Evolutionary conservation across 495 filamentous ascomycete genomes (phyloP).

Genomic region (Neurospora sp.): DNA sequence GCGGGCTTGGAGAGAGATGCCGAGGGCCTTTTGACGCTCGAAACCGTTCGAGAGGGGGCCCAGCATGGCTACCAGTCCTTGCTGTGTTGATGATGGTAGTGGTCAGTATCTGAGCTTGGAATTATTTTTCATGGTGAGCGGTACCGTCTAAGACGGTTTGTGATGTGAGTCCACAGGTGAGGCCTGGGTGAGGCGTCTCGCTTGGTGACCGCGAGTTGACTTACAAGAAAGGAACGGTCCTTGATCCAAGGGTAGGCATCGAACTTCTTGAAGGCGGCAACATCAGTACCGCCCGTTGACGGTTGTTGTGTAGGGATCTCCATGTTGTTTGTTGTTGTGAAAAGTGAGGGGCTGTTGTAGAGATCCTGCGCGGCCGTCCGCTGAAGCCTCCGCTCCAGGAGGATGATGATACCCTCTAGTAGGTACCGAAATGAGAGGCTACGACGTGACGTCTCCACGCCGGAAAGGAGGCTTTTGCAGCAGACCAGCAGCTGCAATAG

Average conservation of each 20-base stretch:
- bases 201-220: background rate
- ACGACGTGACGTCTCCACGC: background rate
- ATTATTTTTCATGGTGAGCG: background rate
- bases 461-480: background rate
- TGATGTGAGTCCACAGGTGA: constrained; percentile 23
- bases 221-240: constrained; percentile 4
- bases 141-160: background rate
- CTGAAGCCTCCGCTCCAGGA: background rate
- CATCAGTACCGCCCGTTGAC: background rate
- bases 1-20: constrained; percentile 29
- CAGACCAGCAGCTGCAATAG: background rate
- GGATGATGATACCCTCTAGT: background rate
- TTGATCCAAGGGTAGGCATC: constrained; percentile 14
- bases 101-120: background rate
- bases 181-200: background rate
- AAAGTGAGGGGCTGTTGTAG: background rate
- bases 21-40: constrained; percentile 17
- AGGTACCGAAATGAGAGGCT: background rate
- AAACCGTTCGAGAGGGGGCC: constrained; percentile 13
- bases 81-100: background rate
- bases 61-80: constrained; percentile 19
- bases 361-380: background rate
- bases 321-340: background rate
- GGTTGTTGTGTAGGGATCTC: background rate
- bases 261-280: constrained; percentile 9